Evolutionary conservation across 805 yeast genomes (phyloP), one percentile per base, ranked within the genome.

Genomic region (Wickerhamiella kurtzmanii): DNA sequence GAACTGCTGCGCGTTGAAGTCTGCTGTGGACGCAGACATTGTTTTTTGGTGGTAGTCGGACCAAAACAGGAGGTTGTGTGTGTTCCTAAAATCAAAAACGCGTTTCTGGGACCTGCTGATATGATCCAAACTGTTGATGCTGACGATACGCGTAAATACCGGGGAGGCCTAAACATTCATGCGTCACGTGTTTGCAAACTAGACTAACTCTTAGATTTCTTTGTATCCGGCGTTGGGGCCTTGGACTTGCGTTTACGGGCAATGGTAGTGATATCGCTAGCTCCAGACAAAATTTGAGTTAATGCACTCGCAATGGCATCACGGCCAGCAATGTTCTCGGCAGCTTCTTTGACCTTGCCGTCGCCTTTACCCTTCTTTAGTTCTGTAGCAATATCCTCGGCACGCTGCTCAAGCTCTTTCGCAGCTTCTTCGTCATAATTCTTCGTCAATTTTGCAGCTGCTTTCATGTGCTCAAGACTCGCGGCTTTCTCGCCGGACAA

Each of bases 401-500:
- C 57, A 6, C 60, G 57, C 18, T 52, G 52, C 22, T 55, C 49
- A 1, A 70, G 54, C 15, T 56, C 57, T 39, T 58, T 58, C 22
- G 69, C 56, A 13, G 65, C 66, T 2, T 53, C 50, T 20, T 64
- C 52, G 11, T 60, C 52, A 2, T 48, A 48, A 5, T 59, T 57
- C 42, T 66, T 65, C 43, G 71, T 65, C 52, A 73, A 59, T 50
- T 69, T 62, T 52, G 63, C 60, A 17, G 56, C 57, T 21, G 62
- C 58, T 57, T 65, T 66, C 45, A 75, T 75, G 56, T 72, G 67
- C 38, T 61, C 68, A 20, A 72, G 68, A 38, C 94, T 82, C 48
- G 65, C 61, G 37, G 67, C 60, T 61, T 79, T 69, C 43, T 80
- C 75, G 1, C 70, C 69, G 2, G 75, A 69, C 55, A 82, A 80